Evolutionary conservation across 192 early-diverging fungal species (phyloP).

Genomic region (Obelidium mucronatum): DNA sequence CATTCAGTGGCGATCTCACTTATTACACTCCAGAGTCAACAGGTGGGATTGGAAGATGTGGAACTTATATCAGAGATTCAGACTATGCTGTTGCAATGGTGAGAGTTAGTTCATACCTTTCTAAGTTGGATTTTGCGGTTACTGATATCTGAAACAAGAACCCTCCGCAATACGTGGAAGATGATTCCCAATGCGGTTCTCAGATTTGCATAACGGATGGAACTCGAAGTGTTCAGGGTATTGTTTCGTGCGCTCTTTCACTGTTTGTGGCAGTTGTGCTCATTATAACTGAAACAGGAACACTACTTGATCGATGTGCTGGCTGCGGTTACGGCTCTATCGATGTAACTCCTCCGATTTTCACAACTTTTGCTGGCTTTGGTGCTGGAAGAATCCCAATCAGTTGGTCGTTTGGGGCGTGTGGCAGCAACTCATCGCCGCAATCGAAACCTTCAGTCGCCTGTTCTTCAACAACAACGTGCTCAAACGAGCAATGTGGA

Average conservation of each 20-base stretch:
- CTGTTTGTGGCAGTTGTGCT: too few relatives aligned
- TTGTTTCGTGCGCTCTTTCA: neutral
- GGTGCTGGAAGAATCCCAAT: neutral
- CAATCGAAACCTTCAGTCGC: too few relatives aligned
- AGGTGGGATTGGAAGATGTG: constrained; percentile 15
- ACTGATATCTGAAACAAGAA: too few relatives aligned
- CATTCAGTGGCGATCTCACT: neutral
- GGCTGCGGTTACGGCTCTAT: constrained; percentile 4
- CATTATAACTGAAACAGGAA: neutral
- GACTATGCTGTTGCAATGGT: constrained; percentile 6
- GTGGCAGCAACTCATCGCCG: neutral
- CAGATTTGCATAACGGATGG: constrained; percentile 3
- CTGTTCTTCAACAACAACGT: too few relatives aligned
- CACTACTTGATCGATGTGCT: constrained; percentile 12
- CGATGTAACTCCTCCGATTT: constrained; percentile 1
- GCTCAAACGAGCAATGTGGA: too few relatives aligned
- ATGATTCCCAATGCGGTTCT: neutral
- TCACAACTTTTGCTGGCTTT: neutral
- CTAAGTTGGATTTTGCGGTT: neutral
- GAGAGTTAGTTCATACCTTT: neutral
- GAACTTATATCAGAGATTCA: neutral
- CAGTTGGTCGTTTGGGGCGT: neutral
- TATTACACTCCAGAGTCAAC: neutral
- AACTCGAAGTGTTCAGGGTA: constrained; percentile 17
- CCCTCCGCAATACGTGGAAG: constrained; percentile 5